Percentiles rank a stretch among this genome's conserved stretches.
Conservation (phyloP, 163 green algal species). For the Chloromonas sp. region DNA sequence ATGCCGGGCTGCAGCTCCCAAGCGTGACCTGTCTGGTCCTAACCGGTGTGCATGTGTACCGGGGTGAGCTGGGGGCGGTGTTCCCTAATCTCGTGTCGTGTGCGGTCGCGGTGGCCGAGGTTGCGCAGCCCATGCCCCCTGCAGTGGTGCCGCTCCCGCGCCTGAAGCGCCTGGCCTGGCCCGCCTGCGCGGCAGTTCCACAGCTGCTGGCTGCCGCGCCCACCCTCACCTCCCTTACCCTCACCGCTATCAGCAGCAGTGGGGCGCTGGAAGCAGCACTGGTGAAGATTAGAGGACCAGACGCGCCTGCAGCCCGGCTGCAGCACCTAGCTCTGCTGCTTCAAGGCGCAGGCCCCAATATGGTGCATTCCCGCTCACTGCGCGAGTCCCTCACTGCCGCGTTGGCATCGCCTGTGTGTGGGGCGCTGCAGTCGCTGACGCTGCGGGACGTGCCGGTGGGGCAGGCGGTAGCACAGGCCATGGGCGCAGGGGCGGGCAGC, state of each 20-base stretch:
- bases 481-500: too few relatives aligned
- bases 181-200: not conserved
- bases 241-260: not conserved
- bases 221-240: not conserved
- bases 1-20: not conserved
- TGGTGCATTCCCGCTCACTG: not conserved
- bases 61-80: conserved; percentile 5
- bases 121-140: not conserved
- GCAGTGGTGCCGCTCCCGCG: not conserved
- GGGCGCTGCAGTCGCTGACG: not conserved
- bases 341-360: not conserved
- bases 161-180: conserved; percentile 2
- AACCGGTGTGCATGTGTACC: not conserved
- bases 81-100: not conserved
- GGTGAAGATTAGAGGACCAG: not conserved
- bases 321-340: not conserved
- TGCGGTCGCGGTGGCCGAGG: not conserved
- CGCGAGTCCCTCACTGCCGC: not conserved
- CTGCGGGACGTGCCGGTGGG: not conserved
- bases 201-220: not conserved
- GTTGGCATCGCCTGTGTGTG: not conserved
- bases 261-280: not conserved
- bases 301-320: not conserved
- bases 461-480: too few relatives aligned
- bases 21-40: not conserved